phyloP scores from a whole-genome alignment of 768 basidiomycete genomes.

The Hirschioporus abietinus region DNA sequence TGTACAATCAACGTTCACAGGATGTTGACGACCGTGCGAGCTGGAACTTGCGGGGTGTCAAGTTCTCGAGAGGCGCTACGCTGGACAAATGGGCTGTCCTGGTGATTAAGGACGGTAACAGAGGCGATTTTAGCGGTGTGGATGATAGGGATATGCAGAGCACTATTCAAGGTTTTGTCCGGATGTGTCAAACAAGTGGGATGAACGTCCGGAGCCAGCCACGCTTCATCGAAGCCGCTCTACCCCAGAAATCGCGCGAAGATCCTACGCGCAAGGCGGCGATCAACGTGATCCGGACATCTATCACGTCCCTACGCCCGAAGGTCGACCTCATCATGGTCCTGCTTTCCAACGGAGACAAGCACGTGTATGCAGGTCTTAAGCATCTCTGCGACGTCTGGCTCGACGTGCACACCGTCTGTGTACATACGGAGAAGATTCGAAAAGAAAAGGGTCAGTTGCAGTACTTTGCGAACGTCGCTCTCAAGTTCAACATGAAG shows the following conservation, averaged over 20 bases:
- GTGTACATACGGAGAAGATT: slow-evolving; percentile 68
- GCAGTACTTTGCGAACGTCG: slow-evolving; percentile 53
- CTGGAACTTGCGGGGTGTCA: slow-evolving; percentile 53
- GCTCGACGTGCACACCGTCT: slow-evolving; percentile 55
- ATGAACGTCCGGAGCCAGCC: slow-evolving; percentile 38
- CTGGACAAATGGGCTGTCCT: slow-evolving; percentile 66
- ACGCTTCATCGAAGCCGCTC: slow-evolving; percentile 24
- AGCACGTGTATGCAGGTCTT: slow-evolving; percentile 44
- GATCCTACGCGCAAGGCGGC: slow-evolving; percentile 54
- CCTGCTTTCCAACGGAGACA: slow-evolving; percentile 41
- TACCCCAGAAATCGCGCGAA: slow-evolving; percentile 45
- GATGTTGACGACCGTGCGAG: slow-evolving; percentile 41
- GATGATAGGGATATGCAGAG: slow-evolving; percentile 48
- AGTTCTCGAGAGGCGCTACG: slow-evolving; percentile 52
- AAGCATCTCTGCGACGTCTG: slow-evolving; percentile 48
- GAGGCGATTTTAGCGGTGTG: slow-evolving; percentile 55
- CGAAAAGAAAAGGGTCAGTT: slow-evolving; percentile 54
- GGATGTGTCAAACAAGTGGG: slow-evolving; percentile 61
- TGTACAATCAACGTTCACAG: slow-evolving; percentile 29
- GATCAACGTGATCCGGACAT: slow-evolving; percentile 37
- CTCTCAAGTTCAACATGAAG: slow-evolving; percentile 52
- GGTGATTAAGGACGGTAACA: slow-evolving; percentile 51
- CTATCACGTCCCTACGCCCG: slow-evolving; percentile 32
- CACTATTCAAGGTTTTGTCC: slow-evolving; percentile 46
- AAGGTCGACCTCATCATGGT: slow-evolving; percentile 43